These are phyloP conservation scores for Arthrobotrys iridis DNA, from an alignment of 2,329 filamentous ascomycete species.

Conservation along the genomic window DNA sequence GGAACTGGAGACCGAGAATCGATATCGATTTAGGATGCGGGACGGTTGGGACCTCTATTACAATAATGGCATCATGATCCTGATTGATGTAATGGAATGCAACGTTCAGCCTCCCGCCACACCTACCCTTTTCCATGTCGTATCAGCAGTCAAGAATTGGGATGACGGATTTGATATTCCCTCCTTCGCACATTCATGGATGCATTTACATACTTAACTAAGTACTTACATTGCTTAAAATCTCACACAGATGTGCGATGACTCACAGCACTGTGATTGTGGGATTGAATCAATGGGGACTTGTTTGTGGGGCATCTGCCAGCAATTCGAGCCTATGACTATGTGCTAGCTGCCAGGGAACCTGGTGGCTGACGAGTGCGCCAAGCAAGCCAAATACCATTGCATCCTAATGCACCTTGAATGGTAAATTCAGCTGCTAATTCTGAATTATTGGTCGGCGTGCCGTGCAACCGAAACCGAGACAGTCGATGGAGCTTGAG, in stretches of 20 bases:
- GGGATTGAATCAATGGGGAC: background rate
- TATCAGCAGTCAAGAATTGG: background rate
- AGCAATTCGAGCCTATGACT: background rate
- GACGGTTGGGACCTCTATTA: background rate
- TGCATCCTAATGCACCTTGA: background rate
- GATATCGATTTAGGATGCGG: background rate
- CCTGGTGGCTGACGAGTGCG: conserved; percentile 23
- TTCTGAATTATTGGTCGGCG: background rate
- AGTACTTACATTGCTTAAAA: too few species aligned
- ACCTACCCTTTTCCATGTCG: background rate
- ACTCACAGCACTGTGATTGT: conserved; percentile 5
- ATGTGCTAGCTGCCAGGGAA: background rate
- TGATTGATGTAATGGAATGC: background rate
- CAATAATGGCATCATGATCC: conserved; percentile 16
- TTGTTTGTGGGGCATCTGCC: background rate
- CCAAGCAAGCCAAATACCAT: conserved; percentile 10
- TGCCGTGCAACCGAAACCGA: conserved; percentile 39
- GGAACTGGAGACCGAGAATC: conserved; percentile 27
- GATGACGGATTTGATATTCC: too few species aligned
- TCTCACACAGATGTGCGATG: conserved; percentile 4
- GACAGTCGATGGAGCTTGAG: conserved; percentile 19
- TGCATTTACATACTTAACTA: too few species aligned
- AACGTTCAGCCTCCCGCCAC: conserved; percentile 8
- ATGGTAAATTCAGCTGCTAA: conserved; percentile 33
- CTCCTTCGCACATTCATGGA: too few species aligned